phyloP scores from a whole-genome alignment of 225 moss, liverwort and hornwort species.

The Pseudisothecium myosuroides region DNA sequence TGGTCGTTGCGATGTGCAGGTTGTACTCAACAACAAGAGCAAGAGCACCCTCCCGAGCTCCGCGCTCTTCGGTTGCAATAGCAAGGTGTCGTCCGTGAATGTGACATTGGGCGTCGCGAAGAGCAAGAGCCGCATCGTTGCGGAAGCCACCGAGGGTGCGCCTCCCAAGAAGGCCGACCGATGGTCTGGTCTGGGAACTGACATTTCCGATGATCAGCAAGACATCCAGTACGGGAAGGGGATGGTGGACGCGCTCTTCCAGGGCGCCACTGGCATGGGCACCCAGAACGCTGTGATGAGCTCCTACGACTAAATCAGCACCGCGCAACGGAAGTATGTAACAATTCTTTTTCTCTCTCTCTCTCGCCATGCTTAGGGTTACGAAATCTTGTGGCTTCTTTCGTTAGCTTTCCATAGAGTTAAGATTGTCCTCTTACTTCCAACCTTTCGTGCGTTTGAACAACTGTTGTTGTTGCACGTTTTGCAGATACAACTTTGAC shows the following conservation, averaged over 20 bases:
- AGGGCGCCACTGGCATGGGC: conserved; percentile 47
- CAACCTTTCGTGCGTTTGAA: background rate
- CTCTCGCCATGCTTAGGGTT: background rate
- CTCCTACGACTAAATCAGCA: conserved; percentile 62
- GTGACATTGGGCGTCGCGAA: conserved; percentile 14
- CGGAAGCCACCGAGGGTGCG: conserved; percentile 13
- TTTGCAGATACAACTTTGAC: conserved; percentile 22
- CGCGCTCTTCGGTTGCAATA: conserved; percentile 32
- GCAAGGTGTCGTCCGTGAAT: conserved; percentile 3
- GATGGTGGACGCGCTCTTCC: conserved; percentile 70
- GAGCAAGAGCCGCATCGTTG: conserved; percentile 41
- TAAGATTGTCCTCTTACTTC: background rate
- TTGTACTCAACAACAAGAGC: background rate
- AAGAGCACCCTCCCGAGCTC: conserved; percentile 17
- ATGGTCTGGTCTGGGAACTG: conserved; percentile 54
- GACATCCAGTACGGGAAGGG: conserved; percentile 78
- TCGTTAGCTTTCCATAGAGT: background rate
- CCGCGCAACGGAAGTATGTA: conserved; percentile 32
- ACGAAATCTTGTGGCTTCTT: too few relatives aligned
- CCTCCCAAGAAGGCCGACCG: conserved; percentile 27
- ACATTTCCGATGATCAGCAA: conserved; percentile 85
- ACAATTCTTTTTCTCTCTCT: background rate
- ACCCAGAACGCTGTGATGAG: conserved; percentile 62
- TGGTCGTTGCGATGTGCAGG: background rate
- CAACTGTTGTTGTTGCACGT: background rate